Percentiles rank a stretch among this genome's conserved stretches.
Conservation (phyloP, 345 rosid genomes). For the Gossypium stocksii region DNA sequence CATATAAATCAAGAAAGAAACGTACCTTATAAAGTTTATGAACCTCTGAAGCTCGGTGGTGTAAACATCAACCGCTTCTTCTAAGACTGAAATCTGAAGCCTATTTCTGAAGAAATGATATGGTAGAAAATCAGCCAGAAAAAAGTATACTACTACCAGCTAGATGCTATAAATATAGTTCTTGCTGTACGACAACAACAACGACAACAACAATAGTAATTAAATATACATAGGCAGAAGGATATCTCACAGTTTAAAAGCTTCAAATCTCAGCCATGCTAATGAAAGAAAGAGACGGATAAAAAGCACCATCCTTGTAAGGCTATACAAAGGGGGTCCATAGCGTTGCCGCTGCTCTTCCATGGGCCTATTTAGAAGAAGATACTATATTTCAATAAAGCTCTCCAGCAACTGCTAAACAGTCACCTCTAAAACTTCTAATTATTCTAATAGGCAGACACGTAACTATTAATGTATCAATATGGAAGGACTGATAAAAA, state of each 20-base stretch:
- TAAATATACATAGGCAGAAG: conserved; percentile 12
- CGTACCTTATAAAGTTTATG: conserved; percentile 69
- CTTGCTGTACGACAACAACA: neutral
- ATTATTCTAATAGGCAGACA: neutral
- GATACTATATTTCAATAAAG: conserved; percentile 12
- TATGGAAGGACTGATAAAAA: neutral
- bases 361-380: conserved; percentile 70
- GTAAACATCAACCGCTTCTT: conserved; percentile 71
- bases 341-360: conserved; percentile 96
- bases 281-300: conserved; percentile 65
- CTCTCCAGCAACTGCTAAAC: neutral
- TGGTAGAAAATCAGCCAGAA: conserved; percentile 20
- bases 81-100: conserved; percentile 51
- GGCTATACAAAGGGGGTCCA: conserved; percentile 87
- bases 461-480: conserved; percentile 2
- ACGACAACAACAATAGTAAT: neutral
- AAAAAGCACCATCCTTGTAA: conserved; percentile 57
- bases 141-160: conserved; percentile 15
- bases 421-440: neutral
- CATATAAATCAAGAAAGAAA: conserved; percentile 14
- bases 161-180: conserved; percentile 4
- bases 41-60: conserved; percentile 76
- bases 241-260: conserved; percentile 58
- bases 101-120: conserved; percentile 35
- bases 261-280: conserved; percentile 61